Percentiles rank a stretch among this genome's conserved stretches.
These are phyloP conservation scores for Rhinocladiella similis DNA, from an alignment of 2,329 filamentous ascomycete genomes.

Conservation along the genomic window DNA sequence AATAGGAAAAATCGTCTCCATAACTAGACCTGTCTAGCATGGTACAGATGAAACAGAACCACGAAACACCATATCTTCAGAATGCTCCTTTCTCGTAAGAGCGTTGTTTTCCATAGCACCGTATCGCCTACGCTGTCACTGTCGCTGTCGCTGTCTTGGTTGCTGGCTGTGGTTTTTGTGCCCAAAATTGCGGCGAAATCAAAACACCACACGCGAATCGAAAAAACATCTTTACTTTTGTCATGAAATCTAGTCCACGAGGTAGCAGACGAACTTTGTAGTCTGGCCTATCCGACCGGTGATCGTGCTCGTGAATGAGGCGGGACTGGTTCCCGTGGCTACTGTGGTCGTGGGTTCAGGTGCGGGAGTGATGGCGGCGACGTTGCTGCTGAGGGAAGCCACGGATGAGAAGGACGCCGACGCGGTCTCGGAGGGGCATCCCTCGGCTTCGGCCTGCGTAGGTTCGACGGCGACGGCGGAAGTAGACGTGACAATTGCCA, in stretches of 20 bases:
- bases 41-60: no score
- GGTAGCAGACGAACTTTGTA: slow-evolving; percentile 22
- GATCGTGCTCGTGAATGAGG: slow-evolving; percentile 25
- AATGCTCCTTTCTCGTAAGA: no score
- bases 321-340: slow-evolving; percentile 4
- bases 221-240: no score
- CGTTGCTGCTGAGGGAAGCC: neutral
- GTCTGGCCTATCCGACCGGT: slow-evolving; percentile 24
- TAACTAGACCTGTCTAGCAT: neutral
- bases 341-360: neutral
- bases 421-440: neutral
- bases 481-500: slow-evolving; percentile 22
- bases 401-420: neutral
- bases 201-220: no score
- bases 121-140: no score
- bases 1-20: no score
- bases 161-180: no score
- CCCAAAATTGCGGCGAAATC: no score
- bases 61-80: no score
- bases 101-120: no score
- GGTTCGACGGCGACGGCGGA: slow-evolving; percentile 22
- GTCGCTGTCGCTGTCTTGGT: no score
- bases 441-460: neutral
- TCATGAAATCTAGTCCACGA: slow-evolving; percentile 18
- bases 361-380: neutral